Percentiles rank a stretch among this genome's conserved stretches.
These are phyloP conservation scores for Nicotiana noctiflora DNA, from an alignment of 257 asterid species.

Conservation along the genomic window DNA sequence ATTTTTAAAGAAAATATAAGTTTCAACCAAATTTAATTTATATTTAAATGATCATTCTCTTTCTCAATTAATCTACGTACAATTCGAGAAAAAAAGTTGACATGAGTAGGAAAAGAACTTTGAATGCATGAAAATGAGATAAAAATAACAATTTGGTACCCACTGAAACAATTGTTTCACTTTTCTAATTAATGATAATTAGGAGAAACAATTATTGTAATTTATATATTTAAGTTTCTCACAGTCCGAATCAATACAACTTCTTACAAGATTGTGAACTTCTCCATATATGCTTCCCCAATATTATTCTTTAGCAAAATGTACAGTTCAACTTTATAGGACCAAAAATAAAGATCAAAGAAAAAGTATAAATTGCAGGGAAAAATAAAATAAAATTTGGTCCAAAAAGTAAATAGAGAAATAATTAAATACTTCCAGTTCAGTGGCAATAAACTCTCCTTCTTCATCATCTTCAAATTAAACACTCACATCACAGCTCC, in stretches of 20 bases:
- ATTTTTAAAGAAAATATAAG: no score
- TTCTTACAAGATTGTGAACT: background rate
- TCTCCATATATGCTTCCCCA: background rate
- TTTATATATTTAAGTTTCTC: background rate
- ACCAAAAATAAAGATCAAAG: background rate
- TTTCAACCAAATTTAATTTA: no score
- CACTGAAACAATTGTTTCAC: background rate
- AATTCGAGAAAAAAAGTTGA: no score
- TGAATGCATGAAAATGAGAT: background rate
- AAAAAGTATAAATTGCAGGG: background rate
- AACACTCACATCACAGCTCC: constrained; percentile 55
- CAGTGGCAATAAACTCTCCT: background rate
- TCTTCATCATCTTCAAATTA: background rate
- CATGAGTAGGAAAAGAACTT: background rate
- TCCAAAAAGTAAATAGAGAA: background rate
- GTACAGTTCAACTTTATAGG: constrained; percentile 12
- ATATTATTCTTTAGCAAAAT: constrained; percentile 17
- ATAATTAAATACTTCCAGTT: background rate
- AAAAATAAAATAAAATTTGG: background rate
- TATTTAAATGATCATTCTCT: no score
- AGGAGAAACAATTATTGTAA: background rate
- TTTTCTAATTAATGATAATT: background rate
- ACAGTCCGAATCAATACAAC: background rate
- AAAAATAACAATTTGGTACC: no score
- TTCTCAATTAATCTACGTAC: background rate